These are phyloP conservation scores for Psidium guajava DNA, from an alignment of 345 rosid species.

Conservation along the genomic window DNA sequence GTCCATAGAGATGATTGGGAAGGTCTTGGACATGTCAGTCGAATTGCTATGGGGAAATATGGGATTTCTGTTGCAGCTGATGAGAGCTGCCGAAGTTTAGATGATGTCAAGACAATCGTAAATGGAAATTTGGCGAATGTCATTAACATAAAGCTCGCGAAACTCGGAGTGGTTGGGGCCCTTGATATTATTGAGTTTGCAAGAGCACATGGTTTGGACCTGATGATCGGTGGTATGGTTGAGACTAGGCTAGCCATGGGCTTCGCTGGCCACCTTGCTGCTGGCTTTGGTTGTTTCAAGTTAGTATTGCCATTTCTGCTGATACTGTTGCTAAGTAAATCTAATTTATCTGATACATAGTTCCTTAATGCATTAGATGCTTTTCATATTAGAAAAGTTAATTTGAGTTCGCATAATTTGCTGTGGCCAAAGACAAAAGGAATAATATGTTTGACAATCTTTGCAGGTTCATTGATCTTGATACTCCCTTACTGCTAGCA, in stretches of 20 bases:
- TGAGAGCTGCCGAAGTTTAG: conserved; percentile 73
- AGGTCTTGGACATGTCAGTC: conserved; percentile 76
- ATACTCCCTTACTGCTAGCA: conserved; percentile 78
- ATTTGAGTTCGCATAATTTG: neutral
- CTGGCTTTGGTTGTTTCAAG: conserved; percentile 87
- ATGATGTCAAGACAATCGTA: conserved; percentile 61
- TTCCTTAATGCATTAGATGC: neutral
- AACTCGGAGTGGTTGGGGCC: conserved; percentile 69
- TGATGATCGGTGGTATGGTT: conserved; percentile 95
- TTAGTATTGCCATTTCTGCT: conserved; percentile 9
- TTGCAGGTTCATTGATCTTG: conserved; percentile 71
- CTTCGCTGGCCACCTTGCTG: conserved; percentile 89
- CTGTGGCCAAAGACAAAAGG: neutral
- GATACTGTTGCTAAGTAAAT: neutral
- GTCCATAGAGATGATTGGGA: conserved; percentile 92
- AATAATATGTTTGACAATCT: neutral
- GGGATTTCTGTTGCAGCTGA: conserved; percentile 90
- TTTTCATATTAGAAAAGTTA: neutral
- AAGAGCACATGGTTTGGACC: conserved; percentile 49
- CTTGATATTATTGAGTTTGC: conserved; percentile 68
- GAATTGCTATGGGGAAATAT: conserved; percentile 43
- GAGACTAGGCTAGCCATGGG: conserved; percentile 96
- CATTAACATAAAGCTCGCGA: conserved; percentile 82
- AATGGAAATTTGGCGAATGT: conserved; percentile 53
- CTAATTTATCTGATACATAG: neutral